Evolutionary conservation across 805 yeast genomes (phyloP).

Genomic region (Priceomyces castillae): DNA sequence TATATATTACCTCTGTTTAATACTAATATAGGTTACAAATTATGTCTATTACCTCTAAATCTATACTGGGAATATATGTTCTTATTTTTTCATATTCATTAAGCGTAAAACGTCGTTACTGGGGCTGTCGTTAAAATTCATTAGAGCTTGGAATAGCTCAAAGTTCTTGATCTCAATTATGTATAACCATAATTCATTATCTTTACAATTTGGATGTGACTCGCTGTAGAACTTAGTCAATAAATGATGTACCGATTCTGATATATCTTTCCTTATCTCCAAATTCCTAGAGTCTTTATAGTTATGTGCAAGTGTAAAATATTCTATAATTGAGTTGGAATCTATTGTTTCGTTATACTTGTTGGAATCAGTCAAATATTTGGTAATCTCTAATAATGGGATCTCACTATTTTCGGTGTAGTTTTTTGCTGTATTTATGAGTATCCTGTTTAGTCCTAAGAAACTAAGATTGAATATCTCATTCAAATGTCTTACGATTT

Average conservation of each 20-base stretch:
- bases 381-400: slow-evolving; percentile 3
- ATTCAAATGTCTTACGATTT: slow-evolving; percentile 7
- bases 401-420: slow-evolving; percentile 4
- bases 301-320: neutral
- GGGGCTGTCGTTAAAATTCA: slow-evolving; percentile 8
- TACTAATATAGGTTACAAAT: too few relatives aligned
- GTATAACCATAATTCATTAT: slow-evolving; percentile 8
- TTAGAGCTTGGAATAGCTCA: slow-evolving; percentile 6
- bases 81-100: slow-evolving; percentile 1
- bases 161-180: slow-evolving; percentile 7
- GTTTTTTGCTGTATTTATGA: slow-evolving; percentile 8
- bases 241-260: slow-evolving; percentile 1
- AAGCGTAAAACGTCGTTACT: slow-evolving; percentile 8
- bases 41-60: neutral
- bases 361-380: slow-evolving; percentile 1
- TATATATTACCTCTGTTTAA: too few relatives aligned
- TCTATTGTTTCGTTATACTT: slow-evolving; percentile 4
- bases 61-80: too few relatives aligned
- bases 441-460: slow-evolving; percentile 10
- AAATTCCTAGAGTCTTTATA: slow-evolving; percentile 1
- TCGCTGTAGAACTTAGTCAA: slow-evolving; percentile 5
- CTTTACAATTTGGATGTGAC: neutral
- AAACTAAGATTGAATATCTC: slow-evolving; percentile 12
- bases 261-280: slow-evolving; percentile 1
- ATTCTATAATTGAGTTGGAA: slow-evolving; percentile 4